Evolutionary conservation across 2,329 filamentous ascomycete genomes (phyloP), one percentile per base, ranked within the genome.

Genomic region (Orbilia oligospora): DNA sequence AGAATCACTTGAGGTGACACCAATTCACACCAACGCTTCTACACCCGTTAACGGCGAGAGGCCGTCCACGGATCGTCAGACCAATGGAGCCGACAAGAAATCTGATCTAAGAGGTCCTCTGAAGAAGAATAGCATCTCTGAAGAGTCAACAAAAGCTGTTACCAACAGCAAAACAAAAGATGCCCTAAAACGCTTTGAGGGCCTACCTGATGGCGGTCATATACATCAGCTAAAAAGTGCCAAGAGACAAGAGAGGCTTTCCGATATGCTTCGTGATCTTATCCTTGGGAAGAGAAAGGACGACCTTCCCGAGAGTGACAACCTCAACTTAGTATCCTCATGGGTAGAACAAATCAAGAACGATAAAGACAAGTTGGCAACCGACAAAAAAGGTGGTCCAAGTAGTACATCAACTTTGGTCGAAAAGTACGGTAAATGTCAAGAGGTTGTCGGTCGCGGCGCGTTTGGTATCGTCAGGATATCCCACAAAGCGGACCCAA

Each of bases 391-490:
- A 84, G 90, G 89, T 24, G 91, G 91, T 0, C 89, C 91, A 5
- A 92, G 91, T 83, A 88, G 91, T 18, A 91, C 92, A 16, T 90
- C 90, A 20, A 94, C 94, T 0, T 87, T 99, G 61, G 93, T 96
- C 0, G 93, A 98, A 83, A 98, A 98, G 84, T 99, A 99, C 84
- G 96, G 96, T 82, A 98, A 98, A 86, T 98, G 96, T 84, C 95
- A 98, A 83, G 96, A 99, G 84, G 91, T 99, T 38, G 93, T 99
- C 24, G 96, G 96, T 20, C 93, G 95, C 44, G 96, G 96, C 79
- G 96, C 96, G 49, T 99, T 99, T 84, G 96, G 96, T 72, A 97
- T 99, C 80, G 96, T 99, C 80, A 90, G 96, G 79, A 97, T 98
- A 84, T 97, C 95, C 16, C 96, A 98, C 89, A 99, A 99, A 86